Conservation (phyloP, 352 stramenopile genomes). For the Globisporangium takayamanum region DNA sequence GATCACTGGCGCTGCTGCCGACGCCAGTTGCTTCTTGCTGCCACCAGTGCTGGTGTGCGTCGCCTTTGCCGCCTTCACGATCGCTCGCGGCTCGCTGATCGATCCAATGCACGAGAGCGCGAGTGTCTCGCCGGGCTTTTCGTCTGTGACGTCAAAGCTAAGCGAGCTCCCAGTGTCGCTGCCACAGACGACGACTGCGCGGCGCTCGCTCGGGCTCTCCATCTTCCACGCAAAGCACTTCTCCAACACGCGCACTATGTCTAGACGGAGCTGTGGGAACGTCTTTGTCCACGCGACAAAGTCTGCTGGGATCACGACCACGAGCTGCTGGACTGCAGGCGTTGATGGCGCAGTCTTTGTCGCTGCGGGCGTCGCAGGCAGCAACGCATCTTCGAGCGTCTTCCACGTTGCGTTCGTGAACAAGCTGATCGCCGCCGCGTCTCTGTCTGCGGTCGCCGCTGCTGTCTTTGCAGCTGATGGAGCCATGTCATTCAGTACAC, state of each 20-base stretch:
- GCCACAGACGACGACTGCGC: conserved; percentile 39
- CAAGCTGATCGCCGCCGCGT: conserved; percentile 17
- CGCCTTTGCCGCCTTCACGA: conserved; percentile 17
- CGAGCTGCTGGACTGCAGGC: conserved; percentile 42
- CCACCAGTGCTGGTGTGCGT: conserved; percentile 8
- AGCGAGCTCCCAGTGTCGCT: conserved; percentile 29
- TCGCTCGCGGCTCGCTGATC: conserved; percentile 33
- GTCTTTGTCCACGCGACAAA: conserved; percentile 30
- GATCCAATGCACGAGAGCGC: conserved; percentile 45
- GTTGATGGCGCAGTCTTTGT: conserved; percentile 7
- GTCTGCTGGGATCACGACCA: conserved; percentile 46
- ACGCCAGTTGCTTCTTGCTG: conserved; percentile 5
- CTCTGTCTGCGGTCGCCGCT: neutral
- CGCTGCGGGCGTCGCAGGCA: conserved; percentile 6
- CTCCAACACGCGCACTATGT: conserved; percentile 52
- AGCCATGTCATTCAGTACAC: neutral
- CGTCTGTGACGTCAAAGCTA: conserved; percentile 46
- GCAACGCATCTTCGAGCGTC: conserved; percentile 43
- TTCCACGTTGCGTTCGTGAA: conserved; percentile 60
- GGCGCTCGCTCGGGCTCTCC: conserved; percentile 19
- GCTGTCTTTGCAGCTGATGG: neutral
- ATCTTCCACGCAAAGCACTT: conserved; percentile 69
- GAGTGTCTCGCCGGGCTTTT: conserved; percentile 50
- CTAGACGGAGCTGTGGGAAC: conserved; percentile 28
- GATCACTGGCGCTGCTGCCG: neutral